Evolutionary conservation across 2,329 filamentous ascomycete genomes (phyloP).

Genomic region (Elsinoe perseae): DNA sequence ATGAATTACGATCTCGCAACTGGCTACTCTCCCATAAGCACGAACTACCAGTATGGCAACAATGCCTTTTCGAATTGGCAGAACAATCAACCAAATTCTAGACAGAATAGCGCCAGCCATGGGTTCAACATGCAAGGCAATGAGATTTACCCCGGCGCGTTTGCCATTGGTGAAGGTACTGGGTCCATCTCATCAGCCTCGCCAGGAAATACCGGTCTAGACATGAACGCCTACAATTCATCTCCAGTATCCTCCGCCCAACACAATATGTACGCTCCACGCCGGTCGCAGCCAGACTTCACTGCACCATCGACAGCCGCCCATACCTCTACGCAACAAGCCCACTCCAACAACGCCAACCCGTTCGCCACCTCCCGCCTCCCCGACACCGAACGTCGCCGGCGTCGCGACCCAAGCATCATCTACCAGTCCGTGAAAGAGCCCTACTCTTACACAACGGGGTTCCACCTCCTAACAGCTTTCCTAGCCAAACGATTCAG

Average conservation of each 20-base stretch:
- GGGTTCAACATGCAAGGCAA: constrained; percentile 34
- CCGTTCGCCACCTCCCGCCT: constrained; percentile 25
- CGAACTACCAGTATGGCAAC: constrained; percentile 15
- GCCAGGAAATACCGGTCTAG: constrained; percentile 48
- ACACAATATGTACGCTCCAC: constrained; percentile 10
- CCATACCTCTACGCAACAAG: constrained; percentile 20
- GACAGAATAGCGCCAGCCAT: constrained; percentile 38
- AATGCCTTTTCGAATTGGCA: constrained; percentile 25
- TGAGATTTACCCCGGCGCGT: constrained; percentile 44
- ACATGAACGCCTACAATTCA: constrained; percentile 34
- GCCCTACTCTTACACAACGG: constrained; percentile 82
- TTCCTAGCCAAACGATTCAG: constrained; percentile 73
- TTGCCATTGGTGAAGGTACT: constrained; percentile 52
- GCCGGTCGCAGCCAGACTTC: constrained; percentile 14
- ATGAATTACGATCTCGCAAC: constrained; percentile 11
- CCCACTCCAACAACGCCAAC: constrained; percentile 28
- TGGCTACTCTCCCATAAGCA: constrained; percentile 13
- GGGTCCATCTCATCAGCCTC: constrained; percentile 51
- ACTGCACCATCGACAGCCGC: not conserved
- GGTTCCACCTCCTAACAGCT: constrained; percentile 80
- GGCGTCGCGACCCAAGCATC: constrained; percentile 63
- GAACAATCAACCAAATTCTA: constrained; percentile 30
- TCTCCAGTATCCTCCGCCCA: constrained; percentile 17
- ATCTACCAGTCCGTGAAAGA: constrained; percentile 87
- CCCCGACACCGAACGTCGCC: constrained; percentile 35